Conservation (phyloP, 805 yeast genomes). For the Ogataea pini region DNA sequence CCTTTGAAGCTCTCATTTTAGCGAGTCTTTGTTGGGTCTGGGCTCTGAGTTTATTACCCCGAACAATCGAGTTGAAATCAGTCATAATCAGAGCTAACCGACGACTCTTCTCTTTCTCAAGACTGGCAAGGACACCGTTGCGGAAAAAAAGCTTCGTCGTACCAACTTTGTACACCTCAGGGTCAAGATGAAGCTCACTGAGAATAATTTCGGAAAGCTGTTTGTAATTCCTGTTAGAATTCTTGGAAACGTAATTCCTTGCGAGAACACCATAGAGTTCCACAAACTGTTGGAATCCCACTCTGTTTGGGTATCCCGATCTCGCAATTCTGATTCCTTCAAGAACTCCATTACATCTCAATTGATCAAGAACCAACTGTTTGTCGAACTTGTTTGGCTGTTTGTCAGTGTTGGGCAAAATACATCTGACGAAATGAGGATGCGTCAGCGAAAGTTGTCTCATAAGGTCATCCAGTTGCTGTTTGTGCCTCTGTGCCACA, state of each 20-base stretch:
- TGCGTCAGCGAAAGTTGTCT: slow-evolving; percentile 73
- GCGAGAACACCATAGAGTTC: slow-evolving; percentile 73
- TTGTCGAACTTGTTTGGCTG: slow-evolving; percentile 72
- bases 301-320: slow-evolving; percentile 94
- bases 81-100: slow-evolving; percentile 57
- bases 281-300: slow-evolving; percentile 78
- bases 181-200: slow-evolving; percentile 60
- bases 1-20: slow-evolving; percentile 67
- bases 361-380: slow-evolving; percentile 76
- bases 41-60: slow-evolving; percentile 64
- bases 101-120: slow-evolving; percentile 76
- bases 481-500: slow-evolving; percentile 85
- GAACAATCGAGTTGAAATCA: slow-evolving; percentile 59
- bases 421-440: slow-evolving; percentile 97
- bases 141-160: slow-evolving; percentile 73
- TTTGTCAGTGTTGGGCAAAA: slow-evolving; percentile 82
- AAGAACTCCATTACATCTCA: slow-evolving; percentile 94
- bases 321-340: slow-evolving; percentile 98
- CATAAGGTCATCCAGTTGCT: slow-evolving; percentile 74
- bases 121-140: slow-evolving; percentile 72
- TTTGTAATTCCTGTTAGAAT: slow-evolving; percentile 46
- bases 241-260: slow-evolving; percentile 39
- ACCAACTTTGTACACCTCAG: slow-evolving; percentile 64
- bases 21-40: slow-evolving; percentile 48
- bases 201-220: slow-evolving; percentile 70